Percentiles rank a stretch among this genome's conserved stretches.
Conservation (phyloP, 257 asterid species). For the Linaria vulgaris region DNA sequence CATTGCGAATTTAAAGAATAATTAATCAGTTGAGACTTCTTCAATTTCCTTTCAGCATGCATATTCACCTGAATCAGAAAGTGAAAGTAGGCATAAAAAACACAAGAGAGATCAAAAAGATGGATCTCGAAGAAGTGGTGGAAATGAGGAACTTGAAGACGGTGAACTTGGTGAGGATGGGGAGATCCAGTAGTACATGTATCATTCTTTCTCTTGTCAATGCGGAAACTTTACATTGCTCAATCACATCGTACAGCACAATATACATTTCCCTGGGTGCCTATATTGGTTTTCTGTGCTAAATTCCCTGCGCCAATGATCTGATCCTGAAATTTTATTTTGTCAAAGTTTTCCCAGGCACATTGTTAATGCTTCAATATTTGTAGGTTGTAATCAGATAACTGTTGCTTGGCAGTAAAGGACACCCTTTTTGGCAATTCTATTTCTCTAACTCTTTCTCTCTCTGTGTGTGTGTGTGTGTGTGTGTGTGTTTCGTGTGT, state of each 20-base stretch:
- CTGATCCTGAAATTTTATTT: conserved; percentile 5
- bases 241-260: conserved; percentile 1
- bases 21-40: conserved; percentile 1
- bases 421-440: not conserved
- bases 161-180: conserved; percentile 99
- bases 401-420: not conserved
- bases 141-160: conserved; percentile 92
- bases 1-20: not conserved
- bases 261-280: conserved; percentile 9
- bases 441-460: not conserved
- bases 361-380: conserved; percentile 6
- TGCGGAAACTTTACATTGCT: not conserved
- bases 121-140: conserved; percentile 59
- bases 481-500: too few relatives aligned
- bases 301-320: not conserved
- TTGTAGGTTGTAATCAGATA: conserved; percentile 18
- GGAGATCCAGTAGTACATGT: conserved; percentile 62
- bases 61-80: conserved; percentile 85
- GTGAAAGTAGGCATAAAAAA: conserved; percentile 76
- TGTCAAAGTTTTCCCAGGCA: not conserved
- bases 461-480: too few relatives aligned
- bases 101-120: conserved; percentile 72
- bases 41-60: conserved; percentile 57
- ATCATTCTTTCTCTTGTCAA: conserved; percentile 11
- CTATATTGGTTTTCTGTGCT: conserved; percentile 8